Percentiles rank a stretch among this genome's conserved stretches.
These are phyloP conservation scores for Linnemannia elongata DNA, from an alignment of 192 early-diverging fungal genomes.

Conservation along the genomic window DNA sequence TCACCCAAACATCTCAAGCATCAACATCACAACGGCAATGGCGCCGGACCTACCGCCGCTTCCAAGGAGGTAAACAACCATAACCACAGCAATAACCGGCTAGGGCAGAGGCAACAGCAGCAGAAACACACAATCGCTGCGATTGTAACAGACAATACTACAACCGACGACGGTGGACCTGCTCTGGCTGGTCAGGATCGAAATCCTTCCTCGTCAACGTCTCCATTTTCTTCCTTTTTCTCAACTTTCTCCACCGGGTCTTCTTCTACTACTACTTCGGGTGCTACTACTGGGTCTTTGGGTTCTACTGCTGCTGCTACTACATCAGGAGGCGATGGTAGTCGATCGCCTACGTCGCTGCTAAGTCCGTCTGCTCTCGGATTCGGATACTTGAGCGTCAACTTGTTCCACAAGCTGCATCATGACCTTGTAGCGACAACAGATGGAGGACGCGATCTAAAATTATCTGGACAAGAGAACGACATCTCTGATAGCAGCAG, in stretches of 20 bases:
- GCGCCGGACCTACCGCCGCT: background rate
- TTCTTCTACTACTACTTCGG: background rate
- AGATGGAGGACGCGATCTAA: background rate
- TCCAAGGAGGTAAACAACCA: constrained; percentile 21
- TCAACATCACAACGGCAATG: background rate
- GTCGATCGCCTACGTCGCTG: background rate
- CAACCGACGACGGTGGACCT: background rate
- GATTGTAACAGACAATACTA: background rate
- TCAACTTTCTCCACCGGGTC: constrained; percentile 1
- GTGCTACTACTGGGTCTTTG: background rate
- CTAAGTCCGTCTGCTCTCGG: background rate
- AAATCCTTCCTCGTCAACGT: background rate
- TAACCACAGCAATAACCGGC: background rate
- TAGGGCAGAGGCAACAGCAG: background rate
- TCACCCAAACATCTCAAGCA: constrained; percentile 11
- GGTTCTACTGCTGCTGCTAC: background rate
- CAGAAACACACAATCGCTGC: background rate
- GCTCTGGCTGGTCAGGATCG: constrained; percentile 1
- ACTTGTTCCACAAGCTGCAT: constrained; percentile 20
- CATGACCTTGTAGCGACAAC: background rate
- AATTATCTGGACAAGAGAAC: background rate
- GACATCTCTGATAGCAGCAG: background rate
- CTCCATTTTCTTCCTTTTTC: background rate
- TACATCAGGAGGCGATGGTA: background rate
- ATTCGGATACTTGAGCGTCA: constrained; percentile 26